phyloP scores from a whole-genome alignment of 768 basidiomycete species.

The Lactarius psammicola region DNA sequence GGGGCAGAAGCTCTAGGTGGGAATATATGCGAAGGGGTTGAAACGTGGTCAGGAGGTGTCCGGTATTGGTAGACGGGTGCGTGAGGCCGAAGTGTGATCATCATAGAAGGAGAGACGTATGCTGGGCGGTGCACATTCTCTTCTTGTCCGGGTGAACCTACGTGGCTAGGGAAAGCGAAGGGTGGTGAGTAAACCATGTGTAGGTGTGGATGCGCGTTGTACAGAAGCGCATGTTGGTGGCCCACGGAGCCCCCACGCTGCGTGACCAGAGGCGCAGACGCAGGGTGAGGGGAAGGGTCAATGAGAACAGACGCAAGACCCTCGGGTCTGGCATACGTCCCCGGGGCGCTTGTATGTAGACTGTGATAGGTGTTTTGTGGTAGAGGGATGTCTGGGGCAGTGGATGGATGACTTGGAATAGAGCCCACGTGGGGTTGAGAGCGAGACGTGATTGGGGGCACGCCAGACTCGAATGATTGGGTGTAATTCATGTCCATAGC shows the following conservation, averaged over 20 bases:
- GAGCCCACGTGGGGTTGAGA: not conserved
- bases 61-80: conserved; percentile 43
- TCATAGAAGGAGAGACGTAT: conserved; percentile 32
- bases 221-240: conserved; percentile 10
- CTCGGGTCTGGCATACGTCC: not conserved
- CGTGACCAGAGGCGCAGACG: conserved; percentile 26
- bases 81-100: conserved; percentile 40
- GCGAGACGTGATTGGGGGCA: conserved; percentile 3
- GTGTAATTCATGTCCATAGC: conserved; percentile 10
- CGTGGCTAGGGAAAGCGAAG: conserved; percentile 17
- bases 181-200: conserved; percentile 13
- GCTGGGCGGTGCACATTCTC: conserved; percentile 24
- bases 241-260: conserved; percentile 15
- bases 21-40: conserved; percentile 34
- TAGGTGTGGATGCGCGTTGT: conserved; percentile 6
- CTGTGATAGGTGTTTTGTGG: conserved; percentile 2
- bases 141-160: conserved; percentile 15
- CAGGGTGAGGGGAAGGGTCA: conserved; percentile 29
- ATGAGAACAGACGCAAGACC: conserved; percentile 10
- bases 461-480: not conserved
- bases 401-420: conserved; percentile 3
- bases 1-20: conserved; percentile 25
- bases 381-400: conserved; percentile 14
- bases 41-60: conserved; percentile 36
- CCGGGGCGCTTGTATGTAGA: not conserved